Evolutionary conservation across 305 asterid genomes (phyloP).

Genomic region (Fraxinus floribunda): DNA sequence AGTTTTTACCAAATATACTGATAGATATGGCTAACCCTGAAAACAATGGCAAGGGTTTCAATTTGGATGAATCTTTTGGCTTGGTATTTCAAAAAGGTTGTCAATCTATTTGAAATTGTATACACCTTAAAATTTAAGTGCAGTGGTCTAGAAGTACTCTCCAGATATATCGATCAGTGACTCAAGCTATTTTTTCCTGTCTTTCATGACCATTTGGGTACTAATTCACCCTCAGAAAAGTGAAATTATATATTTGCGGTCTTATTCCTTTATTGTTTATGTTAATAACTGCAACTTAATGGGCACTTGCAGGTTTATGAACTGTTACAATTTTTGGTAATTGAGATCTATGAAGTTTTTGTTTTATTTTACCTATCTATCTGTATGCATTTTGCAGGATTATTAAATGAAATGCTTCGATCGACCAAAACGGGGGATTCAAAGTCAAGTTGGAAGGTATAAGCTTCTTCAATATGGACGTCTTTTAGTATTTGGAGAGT

Average conservation of each 20-base stretch:
- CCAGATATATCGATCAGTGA: neutral
- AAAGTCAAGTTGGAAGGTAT: slow-evolving; percentile 94
- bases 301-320: slow-evolving; percentile 9
- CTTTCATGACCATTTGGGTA: neutral
- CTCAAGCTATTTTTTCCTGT: neutral
- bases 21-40: neutral
- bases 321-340: neutral
- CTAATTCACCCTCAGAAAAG: neutral
- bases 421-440: slow-evolving; percentile 89
- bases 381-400: slow-evolving; percentile 53
- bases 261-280: neutral
- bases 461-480: slow-evolving; percentile 9
- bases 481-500: slow-evolving; percentile 14
- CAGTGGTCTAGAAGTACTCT: neutral
- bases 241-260: neutral
- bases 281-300: neutral
- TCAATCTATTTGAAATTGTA: neutral
- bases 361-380: neutral
- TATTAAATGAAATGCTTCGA: slow-evolving; percentile 91
- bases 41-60: neutral
- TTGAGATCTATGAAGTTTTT: neutral
- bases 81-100: neutral
- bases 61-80: neutral
- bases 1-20: neutral
- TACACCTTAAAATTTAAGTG: neutral